Percentiles rank a stretch among this genome's conserved stretches.
phyloP scores from a whole-genome alignment of 2,329 filamentous ascomycete species.

The Talaromyces sp. region DNA sequence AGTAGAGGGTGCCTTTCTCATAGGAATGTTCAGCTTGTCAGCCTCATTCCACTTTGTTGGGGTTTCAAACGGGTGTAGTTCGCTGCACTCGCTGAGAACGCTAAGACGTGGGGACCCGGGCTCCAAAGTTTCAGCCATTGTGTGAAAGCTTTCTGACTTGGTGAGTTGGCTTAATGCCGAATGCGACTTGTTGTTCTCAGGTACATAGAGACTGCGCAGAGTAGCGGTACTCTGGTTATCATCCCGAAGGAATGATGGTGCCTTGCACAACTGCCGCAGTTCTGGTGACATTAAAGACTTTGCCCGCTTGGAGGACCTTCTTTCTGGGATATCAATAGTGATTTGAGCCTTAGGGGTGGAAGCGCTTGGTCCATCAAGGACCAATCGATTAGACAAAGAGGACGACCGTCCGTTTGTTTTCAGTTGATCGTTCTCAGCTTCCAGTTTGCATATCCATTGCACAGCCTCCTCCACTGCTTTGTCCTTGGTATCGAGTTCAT shows the following conservation, averaged over 20 bases:
- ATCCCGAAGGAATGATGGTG: conserved; percentile 45
- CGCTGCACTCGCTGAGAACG: conserved; percentile 49
- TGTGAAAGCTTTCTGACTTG: conserved; percentile 40
- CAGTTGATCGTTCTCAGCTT: conserved; percentile 42
- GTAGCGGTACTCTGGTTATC: conserved; percentile 41
- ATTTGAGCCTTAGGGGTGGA: conserved; percentile 32
- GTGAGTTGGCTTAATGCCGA: conserved; percentile 34
- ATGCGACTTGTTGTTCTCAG: conserved; percentile 32
- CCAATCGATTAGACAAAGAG: conserved; percentile 28
- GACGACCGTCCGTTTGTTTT: conserved; percentile 25
- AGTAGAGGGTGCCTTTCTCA: conserved; percentile 22
- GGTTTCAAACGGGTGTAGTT: conserved; percentile 39
- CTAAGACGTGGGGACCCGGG: conserved; percentile 46
- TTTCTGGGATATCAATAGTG: conserved; percentile 41
- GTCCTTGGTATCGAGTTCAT: conserved; percentile 44
- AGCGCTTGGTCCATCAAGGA: conserved; percentile 29
- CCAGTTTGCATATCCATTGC: conserved; percentile 47
- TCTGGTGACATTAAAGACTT: conserved; percentile 26
- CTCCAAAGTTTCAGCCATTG: conserved; percentile 37
- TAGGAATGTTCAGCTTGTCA: conserved; percentile 33
- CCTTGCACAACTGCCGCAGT: conserved; percentile 33
- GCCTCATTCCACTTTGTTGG: conserved; percentile 21
- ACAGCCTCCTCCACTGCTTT: conserved; percentile 48
- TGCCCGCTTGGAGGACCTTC: conserved; percentile 41
- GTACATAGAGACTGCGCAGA: conserved; percentile 43